These are phyloP conservation scores for Thelephora ganbajun DNA, from an alignment of 768 basidiomycete species.

Conservation along the genomic window DNA sequence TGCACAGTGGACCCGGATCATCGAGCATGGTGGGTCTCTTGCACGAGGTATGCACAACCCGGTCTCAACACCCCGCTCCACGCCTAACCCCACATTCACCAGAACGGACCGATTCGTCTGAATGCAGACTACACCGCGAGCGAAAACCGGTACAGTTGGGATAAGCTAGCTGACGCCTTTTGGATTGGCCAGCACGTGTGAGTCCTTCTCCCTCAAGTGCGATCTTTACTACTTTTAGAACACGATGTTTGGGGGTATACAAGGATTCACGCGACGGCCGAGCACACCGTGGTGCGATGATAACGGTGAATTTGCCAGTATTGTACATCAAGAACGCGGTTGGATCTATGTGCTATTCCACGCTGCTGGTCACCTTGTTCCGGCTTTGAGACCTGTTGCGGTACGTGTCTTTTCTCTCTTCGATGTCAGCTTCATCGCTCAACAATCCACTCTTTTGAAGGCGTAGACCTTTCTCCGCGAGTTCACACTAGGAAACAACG, in stretches of 20 bases:
- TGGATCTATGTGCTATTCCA: constrained; percentile 3
- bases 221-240: constrained; percentile 42
- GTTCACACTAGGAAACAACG: constrained; percentile 51
- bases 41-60: constrained; percentile 27
- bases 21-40: constrained; percentile 54
- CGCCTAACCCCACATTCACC: background rate
- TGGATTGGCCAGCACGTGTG: constrained; percentile 63
- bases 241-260: constrained; percentile 66
- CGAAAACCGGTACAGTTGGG: constrained; percentile 43
- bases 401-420: background rate
- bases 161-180: constrained; percentile 44
- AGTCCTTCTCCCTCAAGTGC: constrained; percentile 3
- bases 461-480: constrained; percentile 49
- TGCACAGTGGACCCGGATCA: constrained; percentile 36
- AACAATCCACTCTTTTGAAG: constrained; percentile 18
- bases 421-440: background rate
- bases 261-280: constrained; percentile 57
- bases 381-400: background rate
- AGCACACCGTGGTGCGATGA: constrained; percentile 58
- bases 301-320: constrained; percentile 35
- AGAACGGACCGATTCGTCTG: constrained; percentile 61
- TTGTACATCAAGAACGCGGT: background rate
- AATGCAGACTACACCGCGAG: constrained; percentile 33
- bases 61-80: background rate
- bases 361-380: constrained; percentile 40